Conservation (phyloP, 2,329 filamentous ascomycete genomes). For the Apiospora hydei region DNA sequence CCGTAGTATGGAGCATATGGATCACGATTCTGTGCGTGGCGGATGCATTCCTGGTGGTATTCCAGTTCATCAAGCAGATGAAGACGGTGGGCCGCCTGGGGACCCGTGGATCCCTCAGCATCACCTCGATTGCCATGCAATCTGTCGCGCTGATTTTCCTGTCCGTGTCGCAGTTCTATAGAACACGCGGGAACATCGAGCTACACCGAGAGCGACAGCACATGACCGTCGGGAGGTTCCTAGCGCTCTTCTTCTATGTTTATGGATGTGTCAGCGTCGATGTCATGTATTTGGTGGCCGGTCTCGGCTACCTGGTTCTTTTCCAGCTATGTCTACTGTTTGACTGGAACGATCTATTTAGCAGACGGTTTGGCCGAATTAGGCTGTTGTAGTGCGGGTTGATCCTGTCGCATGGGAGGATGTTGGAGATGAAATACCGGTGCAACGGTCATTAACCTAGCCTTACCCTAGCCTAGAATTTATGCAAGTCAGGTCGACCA, state of each 20-base stretch:
- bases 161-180: constrained; percentile 27
- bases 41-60: constrained; percentile 29
- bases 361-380: constrained; percentile 27
- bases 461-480: neutral
- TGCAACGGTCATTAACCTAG: constrained; percentile 8
- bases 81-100: constrained; percentile 29
- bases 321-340: constrained; percentile 28
- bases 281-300: constrained; percentile 30
- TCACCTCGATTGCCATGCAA: constrained; percentile 24
- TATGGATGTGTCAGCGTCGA: constrained; percentile 29
- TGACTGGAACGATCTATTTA: constrained; percentile 29
- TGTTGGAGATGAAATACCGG: neutral
- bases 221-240: constrained; percentile 22
- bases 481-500: neutral
- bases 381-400: constrained; percentile 25
- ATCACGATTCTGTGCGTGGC: constrained; percentile 23
- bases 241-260: constrained; percentile 26
- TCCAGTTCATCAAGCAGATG: constrained; percentile 30
- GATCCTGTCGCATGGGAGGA: neutral
- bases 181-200: constrained; percentile 25
- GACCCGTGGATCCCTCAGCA: constrained; percentile 28
- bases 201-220: constrained; percentile 22
- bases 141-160: constrained; percentile 26
- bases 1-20: constrained; percentile 26
- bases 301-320: constrained; percentile 27